Percentiles rank a stretch among this genome's conserved stretches.
These are phyloP conservation scores for Pichia sp. DNA, from an alignment of 1,139 yeast species.

Conservation along the genomic window DNA sequence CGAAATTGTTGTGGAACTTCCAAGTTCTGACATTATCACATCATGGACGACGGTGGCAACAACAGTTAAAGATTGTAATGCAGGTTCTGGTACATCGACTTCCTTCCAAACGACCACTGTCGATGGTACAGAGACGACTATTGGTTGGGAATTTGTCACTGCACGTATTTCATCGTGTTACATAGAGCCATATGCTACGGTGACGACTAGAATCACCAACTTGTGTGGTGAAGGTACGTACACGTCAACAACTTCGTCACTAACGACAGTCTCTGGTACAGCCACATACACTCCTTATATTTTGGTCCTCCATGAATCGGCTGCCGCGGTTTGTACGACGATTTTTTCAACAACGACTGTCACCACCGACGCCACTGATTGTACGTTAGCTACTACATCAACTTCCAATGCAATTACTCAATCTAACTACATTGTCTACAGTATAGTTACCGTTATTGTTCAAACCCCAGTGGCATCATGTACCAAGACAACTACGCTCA, in stretches of 20 bases:
- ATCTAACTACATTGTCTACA: not conserved
- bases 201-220: not conserved
- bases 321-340: not conserved
- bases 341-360: not conserved
- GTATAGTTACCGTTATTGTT: slow-evolving; percentile 1
- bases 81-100: not conserved
- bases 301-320: not conserved
- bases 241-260: not conserved
- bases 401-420: not conserved
- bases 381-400: not conserved
- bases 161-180: not conserved
- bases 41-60: slow-evolving; percentile 1
- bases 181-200: not conserved
- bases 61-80: not conserved
- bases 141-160: slow-evolving; percentile 2
- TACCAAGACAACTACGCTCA: not conserved
- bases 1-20: slow-evolving; percentile 8
- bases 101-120: not conserved
- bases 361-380: too few species aligned
- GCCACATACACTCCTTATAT: too few species aligned
- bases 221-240: not conserved
- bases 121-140: not conserved
- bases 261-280: not conserved
- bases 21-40: not conserved
- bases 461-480: slow-evolving; percentile 9